phyloP scores from a whole-genome alignment of 2,329 filamentous ascomycete genomes.

The Fusarium napiforme region DNA sequence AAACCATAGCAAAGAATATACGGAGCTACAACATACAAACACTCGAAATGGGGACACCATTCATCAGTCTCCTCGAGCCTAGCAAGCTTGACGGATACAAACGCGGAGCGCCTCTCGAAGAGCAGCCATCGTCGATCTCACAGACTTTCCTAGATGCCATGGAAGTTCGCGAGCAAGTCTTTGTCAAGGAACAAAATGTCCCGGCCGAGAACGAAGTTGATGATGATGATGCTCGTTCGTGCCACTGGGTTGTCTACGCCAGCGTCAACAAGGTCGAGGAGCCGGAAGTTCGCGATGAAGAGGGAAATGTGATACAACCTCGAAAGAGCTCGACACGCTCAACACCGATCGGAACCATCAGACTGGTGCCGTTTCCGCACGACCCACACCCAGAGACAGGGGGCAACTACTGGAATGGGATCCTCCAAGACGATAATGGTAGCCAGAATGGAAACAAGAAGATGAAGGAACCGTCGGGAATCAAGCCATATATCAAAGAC shows the following conservation, averaged over 20 bases:
- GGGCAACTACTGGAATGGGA: conserved; percentile 59
- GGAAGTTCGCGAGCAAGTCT: conserved; percentile 69
- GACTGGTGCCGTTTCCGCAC: conserved; percentile 85
- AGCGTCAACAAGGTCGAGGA: conserved; percentile 63
- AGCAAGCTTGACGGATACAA: conserved; percentile 61
- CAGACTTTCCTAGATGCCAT: conserved; percentile 71
- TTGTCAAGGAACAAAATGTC: conserved; percentile 68
- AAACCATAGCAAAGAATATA: background rate
- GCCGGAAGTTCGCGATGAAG: conserved; percentile 56
- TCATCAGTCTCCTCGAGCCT: conserved; percentile 61
- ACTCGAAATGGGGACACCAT: conserved; percentile 60
- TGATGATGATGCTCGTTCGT: conserved; percentile 79
- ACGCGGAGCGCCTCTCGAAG: conserved; percentile 50
- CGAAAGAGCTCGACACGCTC: conserved; percentile 57
- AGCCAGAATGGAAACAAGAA: conserved; percentile 18
- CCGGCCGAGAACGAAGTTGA: conserved; percentile 80
- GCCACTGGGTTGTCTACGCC: conserved; percentile 89
- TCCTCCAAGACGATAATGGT: conserved; percentile 47
- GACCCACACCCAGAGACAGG: conserved; percentile 67
- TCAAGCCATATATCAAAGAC: conserved; percentile 49
- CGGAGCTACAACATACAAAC: background rate
- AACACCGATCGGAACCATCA: conserved; percentile 76
- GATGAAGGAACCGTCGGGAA: background rate
- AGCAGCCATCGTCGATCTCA: conserved; percentile 61
- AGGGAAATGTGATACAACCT: conserved; percentile 54